Evolutionary conservation across 441 rosid genomes (phyloP).

Genomic region (Jatropha multifida): DNA sequence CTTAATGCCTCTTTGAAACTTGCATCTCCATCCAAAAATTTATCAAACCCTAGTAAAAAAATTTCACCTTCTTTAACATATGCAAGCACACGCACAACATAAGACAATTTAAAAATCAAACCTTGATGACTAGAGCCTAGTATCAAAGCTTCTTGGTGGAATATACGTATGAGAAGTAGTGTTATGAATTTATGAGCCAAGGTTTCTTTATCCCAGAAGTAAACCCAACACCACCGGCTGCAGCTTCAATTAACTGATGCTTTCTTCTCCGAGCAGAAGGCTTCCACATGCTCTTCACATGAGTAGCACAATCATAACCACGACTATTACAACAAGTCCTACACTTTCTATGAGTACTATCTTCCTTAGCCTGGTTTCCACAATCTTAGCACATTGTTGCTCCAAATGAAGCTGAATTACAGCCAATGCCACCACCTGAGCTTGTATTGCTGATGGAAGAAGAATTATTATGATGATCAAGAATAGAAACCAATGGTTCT

Average conservation of each 20-base stretch:
- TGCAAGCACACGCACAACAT: no score
- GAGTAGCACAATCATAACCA: conserved; percentile 84
- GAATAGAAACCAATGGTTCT: conserved; percentile 21
- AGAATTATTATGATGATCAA: conserved; percentile 39
- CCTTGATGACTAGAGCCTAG: no score
- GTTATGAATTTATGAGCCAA: conserved; percentile 50
- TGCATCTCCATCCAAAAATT: no score
- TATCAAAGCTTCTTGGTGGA: conserved; percentile 67
- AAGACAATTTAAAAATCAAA: no score
- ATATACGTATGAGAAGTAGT: conserved; percentile 85
- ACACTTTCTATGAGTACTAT: conserved; percentile 75
- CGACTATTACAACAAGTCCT: conserved; percentile 95
- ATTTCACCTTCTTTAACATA: no score
- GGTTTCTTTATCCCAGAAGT: conserved; percentile 77
- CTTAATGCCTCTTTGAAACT: no score
- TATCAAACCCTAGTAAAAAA: no score
- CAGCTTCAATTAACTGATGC: conserved; percentile 57
- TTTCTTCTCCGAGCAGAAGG: conserved; percentile 86
- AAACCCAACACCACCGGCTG: conserved; percentile 43
- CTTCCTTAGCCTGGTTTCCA: conserved; percentile 97
- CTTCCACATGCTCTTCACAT: conserved; percentile 98
- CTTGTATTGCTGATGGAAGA: conserved; percentile 17
- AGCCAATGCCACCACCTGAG: conserved; percentile 32
- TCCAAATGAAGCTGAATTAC: conserved; percentile 42
- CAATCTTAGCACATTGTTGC: conserved; percentile 83